Conservation (phyloP, 208 protist species). For the Trypanosoma rangeli region DNA sequence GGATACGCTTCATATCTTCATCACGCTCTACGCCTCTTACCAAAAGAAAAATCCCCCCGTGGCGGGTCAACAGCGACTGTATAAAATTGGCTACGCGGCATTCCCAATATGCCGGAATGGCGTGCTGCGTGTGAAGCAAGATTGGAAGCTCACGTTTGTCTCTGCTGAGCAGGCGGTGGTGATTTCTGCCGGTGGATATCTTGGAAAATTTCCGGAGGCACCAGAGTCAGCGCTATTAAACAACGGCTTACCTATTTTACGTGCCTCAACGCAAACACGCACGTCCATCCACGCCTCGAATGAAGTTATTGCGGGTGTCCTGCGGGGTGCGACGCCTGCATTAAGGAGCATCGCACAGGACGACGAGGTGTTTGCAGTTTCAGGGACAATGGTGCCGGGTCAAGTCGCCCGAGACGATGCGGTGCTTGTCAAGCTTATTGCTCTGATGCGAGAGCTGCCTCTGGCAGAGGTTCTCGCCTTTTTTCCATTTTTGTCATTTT, state of each 20-base stretch:
- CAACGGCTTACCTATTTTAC: conserved; percentile 58
- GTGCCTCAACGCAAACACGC: conserved; percentile 57
- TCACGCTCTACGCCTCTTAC: conserved; percentile 77
- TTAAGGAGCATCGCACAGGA: conserved; percentile 42
- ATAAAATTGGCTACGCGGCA: conserved; percentile 78
- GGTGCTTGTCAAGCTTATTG: conserved; percentile 52
- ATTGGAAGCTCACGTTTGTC: conserved; percentile 72
- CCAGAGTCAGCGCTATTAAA: conserved; percentile 58
- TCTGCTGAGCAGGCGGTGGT: conserved; percentile 63
- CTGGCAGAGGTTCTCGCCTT: conserved; percentile 83
- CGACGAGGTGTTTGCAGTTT: conserved; percentile 49
- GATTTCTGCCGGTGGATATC: conserved; percentile 69
- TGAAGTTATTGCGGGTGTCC: conserved; percentile 54
- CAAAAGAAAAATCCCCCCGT: conserved; percentile 49
- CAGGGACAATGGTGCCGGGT: conserved; percentile 36
- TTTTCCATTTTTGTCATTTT: conserved; percentile 79
- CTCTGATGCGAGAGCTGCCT: conserved; percentile 59
- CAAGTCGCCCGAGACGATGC: conserved; percentile 27
- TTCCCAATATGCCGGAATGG: conserved; percentile 73
- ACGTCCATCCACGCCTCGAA: conserved; percentile 84
- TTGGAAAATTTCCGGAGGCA: conserved; percentile 73
- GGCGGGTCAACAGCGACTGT: conserved; percentile 37
- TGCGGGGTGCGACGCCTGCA: conserved; percentile 49
- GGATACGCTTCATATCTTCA: conserved; percentile 83
- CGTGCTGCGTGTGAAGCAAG: conserved; percentile 66